A percentile compares a stretch with the other conserved stretches of the same genome.
phyloP scores from a whole-genome alignment of 345 rosid genomes.

The Stellera chamaejasme region DNA sequence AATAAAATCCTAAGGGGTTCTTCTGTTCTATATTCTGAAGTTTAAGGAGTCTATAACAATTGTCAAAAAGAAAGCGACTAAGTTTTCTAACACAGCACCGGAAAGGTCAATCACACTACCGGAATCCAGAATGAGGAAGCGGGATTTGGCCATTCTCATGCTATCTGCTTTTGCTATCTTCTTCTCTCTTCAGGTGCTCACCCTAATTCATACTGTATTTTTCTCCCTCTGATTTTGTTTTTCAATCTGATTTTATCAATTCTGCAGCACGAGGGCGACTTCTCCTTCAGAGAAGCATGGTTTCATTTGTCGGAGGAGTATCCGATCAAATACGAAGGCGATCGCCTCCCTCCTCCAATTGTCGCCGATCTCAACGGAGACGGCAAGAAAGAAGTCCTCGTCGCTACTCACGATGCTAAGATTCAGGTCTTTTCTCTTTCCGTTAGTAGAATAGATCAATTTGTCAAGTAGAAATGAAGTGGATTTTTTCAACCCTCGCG shows the following conservation, averaged over 20 bases:
- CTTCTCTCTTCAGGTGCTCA: conserved; percentile 92
- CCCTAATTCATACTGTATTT: background rate
- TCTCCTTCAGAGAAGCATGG: conserved; percentile 96
- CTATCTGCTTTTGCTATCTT: conserved; percentile 93
- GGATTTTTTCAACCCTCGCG: no score
- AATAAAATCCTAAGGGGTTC: no score
- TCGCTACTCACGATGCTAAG: conserved; percentile 91
- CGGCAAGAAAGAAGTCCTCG: conserved; percentile 82
- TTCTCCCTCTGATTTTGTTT: background rate
- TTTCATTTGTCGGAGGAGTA: conserved; percentile 71
- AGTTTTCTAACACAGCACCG: background rate
- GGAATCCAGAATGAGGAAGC: conserved; percentile 65
- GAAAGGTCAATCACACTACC: background rate
- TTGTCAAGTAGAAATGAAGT: background rate
- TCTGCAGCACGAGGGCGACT: conserved; percentile 89
- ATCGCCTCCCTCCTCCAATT: conserved; percentile 87
- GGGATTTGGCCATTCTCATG: conserved; percentile 91
- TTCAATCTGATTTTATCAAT: background rate
- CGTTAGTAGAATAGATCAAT: background rate
- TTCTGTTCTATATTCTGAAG: no score
- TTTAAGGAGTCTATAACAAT: no score
- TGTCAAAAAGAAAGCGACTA: no score
- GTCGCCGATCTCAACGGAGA: conserved; percentile 95
- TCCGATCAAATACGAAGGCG: conserved; percentile 82
- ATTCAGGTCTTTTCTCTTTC: conserved; percentile 45